Conservation (phyloP, 2,329 filamentous ascomycete species). For the Fusarium lyarnte region DNA sequence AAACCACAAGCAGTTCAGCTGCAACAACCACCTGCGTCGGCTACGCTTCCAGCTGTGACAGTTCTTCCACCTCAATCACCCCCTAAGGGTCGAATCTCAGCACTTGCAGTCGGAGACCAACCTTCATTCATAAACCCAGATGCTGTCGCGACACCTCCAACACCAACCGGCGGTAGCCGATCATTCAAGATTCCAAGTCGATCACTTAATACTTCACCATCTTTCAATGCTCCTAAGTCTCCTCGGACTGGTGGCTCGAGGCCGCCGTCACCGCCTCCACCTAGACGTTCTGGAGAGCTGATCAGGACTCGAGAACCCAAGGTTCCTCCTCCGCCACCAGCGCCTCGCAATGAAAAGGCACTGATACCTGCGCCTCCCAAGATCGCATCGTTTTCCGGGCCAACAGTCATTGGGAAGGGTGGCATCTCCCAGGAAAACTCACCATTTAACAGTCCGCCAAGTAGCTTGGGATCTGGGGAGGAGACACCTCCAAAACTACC, state of each 20-base stretch:
- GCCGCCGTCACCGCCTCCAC: constrained; percentile 71
- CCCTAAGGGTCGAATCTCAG: constrained; percentile 58
- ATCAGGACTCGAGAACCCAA: constrained; percentile 59
- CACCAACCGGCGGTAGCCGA: constrained; percentile 55
- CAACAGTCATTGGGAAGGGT: constrained; percentile 22
- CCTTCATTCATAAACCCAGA: constrained; percentile 60
- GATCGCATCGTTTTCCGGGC: constrained; percentile 18
- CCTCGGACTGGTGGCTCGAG: constrained; percentile 59
- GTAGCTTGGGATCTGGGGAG: constrained; percentile 70
- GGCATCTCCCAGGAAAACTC: constrained; percentile 62
- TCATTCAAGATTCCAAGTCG: constrained; percentile 65
- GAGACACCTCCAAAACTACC: constrained; percentile 61
- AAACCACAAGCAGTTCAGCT: constrained; percentile 38
- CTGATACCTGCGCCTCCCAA: constrained; percentile 46
- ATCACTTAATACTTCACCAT: constrained; percentile 62
- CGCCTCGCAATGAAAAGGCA: constrained; percentile 81
- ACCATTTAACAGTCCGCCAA: constrained; percentile 87
- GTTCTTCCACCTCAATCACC: constrained; percentile 78
- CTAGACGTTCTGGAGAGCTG: constrained; percentile 68
- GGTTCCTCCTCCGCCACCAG: constrained; percentile 70
- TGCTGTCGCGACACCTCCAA: constrained; percentile 52
- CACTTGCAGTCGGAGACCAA: constrained; percentile 52
- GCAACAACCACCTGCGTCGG: constrained; percentile 33
- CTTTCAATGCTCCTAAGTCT: constrained; percentile 49
- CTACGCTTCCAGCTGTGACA: constrained; percentile 70